Evolutionary conservation across 2,329 filamentous ascomycete genomes (phyloP), one percentile per base, ranked within the genome.

Genomic region (Neophaeococcomyces mojaviensis): DNA sequence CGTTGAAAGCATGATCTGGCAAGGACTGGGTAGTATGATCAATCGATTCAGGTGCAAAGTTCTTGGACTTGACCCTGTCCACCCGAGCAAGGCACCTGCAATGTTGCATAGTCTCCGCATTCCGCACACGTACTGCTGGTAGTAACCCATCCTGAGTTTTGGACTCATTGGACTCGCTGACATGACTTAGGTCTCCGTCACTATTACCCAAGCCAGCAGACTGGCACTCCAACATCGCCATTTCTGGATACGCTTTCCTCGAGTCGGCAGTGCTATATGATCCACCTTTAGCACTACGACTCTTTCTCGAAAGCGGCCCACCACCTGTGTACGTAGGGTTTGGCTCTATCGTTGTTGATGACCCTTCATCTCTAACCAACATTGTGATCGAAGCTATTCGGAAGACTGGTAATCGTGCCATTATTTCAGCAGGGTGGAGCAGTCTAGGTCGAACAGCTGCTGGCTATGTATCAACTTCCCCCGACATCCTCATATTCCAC

Each of bases 311-410:
- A 9, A 57, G 60, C 0, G 75, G 75, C 0, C 65, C 71, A 2
- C 63, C 69, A 4, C 75, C 76, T 0, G 57, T 78, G 0, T 78
- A 78, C 43, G 73, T 79, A 30, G 75, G 76, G 1, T 78, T 78
- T 51, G 75, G 76, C 3, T 74, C 69, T 28, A 78, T 79, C 37
- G 74, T 78, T 1, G 64, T 78, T 2, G 72, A 76, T 16, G 63
- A 77, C 24, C 69, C 74, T 0, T 55, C 67, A 10, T 57, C 49
- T 7, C 54, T 77, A 3, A 73, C 69, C 0, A 55, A 63, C 2
- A 68, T 64, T 9, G 65, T 78, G 0, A 63, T 77, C 2, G 62
- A 68, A n/a, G 72, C 74, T 1, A 65, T 77, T 2, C 56, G 59
- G 16, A 61, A 59, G 37, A 64, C 67, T 9, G 75, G 75, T 3